Evolutionary conservation across 2,329 filamentous ascomycete genomes (phyloP).

Genomic region (Samsoniella hepiali): DNA sequence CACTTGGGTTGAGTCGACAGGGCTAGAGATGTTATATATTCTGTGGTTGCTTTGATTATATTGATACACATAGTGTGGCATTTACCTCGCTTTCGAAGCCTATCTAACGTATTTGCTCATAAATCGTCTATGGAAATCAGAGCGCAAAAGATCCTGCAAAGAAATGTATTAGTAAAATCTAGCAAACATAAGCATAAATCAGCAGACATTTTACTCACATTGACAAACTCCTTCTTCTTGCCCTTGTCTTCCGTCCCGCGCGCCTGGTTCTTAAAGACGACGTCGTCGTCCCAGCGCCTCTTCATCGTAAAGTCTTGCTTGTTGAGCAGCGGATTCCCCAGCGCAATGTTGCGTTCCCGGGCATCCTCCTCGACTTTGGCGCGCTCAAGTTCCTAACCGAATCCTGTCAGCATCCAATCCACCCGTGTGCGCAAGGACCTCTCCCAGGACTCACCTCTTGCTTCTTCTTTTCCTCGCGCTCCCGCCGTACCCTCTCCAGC

Average conservation of each 20-base stretch:
- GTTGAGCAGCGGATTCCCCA: slow-evolving; percentile 90
- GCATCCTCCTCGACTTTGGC: slow-evolving; percentile 79
- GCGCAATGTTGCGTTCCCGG: slow-evolving; percentile 81
- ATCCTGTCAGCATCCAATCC: slow-evolving; percentile 15
- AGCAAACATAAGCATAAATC: not conserved
- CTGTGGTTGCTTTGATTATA: slow-evolving; percentile 27
- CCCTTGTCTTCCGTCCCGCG: slow-evolving; percentile 89
- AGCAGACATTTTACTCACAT: slow-evolving; percentile 55
- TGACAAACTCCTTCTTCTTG: slow-evolving; percentile 92
- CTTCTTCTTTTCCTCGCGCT: slow-evolving; percentile 48
- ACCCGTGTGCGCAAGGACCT: not conserved
- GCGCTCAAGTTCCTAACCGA: slow-evolving; percentile 66
- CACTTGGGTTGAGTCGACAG: not conserved
- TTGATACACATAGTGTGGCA: slow-evolving; percentile 21
- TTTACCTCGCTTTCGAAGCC: slow-evolving; percentile 9
- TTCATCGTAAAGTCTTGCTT: slow-evolving; percentile 87
- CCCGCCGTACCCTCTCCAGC: slow-evolving; percentile 87
- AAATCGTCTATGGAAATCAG: slow-evolving; percentile 96
- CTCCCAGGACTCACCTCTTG: slow-evolving; percentile 29
- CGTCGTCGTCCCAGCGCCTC: slow-evolving; percentile 94
- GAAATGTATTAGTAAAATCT: slow-evolving; percentile 25
- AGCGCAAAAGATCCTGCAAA: slow-evolving; percentile 74
- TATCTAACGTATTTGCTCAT: slow-evolving; percentile 71
- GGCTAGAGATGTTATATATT: not conserved
- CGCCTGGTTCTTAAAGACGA: slow-evolving; percentile 98